Conservation (phyloP, 1,284 basidiomycete genomes). For the Cutaneotrichosporon sp. region DNA sequence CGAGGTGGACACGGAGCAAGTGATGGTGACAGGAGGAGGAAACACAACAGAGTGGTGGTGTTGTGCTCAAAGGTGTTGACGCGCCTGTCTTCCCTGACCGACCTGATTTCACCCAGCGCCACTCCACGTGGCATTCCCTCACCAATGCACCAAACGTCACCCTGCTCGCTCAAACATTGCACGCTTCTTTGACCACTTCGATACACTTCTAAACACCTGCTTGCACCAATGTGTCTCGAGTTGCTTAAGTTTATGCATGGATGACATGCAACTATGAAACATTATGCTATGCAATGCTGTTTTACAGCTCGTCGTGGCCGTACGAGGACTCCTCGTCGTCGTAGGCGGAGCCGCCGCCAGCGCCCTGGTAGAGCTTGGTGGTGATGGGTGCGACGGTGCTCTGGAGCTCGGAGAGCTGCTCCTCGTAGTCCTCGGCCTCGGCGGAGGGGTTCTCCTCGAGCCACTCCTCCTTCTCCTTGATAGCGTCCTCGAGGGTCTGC, state of each 20-base stretch:
- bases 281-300: constrained; percentile 2
- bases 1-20: neutral
- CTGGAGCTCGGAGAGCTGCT: constrained; percentile 76
- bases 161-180: neutral
- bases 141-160: neutral
- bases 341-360: constrained; percentile 28
- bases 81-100: constrained; percentile 6
- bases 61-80: constrained; percentile 1
- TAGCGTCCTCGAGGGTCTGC: constrained; percentile 70
- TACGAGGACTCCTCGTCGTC: constrained; percentile 44
- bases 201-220: too few species aligned
- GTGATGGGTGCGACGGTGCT: constrained; percentile 66
- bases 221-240: too few species aligned
- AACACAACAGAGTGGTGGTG: neutral
- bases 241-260: neutral
- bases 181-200: too few species aligned
- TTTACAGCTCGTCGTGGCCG: constrained; percentile 49
- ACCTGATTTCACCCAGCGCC: neutral
- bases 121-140: neutral
- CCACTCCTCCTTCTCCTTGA: constrained; percentile 91
- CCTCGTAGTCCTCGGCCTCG: constrained; percentile 80
- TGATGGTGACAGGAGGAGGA: neutral
- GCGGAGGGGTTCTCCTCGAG: constrained; percentile 75
- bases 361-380: constrained; percentile 67
- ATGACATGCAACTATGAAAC: constrained; percentile 6